Conservation (phyloP, 495 filamentous ascomycete species). For the Rostrohypoxylon terebratum region DNA sequence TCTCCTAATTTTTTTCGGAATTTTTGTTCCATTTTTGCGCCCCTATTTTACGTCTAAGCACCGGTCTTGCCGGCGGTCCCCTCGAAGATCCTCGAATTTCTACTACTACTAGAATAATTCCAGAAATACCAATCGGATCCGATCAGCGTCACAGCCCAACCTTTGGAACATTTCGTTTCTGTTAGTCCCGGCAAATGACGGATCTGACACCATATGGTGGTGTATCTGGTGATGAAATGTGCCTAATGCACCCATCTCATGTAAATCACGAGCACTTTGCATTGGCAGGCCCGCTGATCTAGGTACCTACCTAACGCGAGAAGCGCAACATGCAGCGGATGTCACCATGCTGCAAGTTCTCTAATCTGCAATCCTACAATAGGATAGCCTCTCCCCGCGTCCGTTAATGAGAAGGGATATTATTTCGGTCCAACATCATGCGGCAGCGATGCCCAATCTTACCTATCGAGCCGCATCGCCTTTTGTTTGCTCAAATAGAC, state of each 20-base stretch:
- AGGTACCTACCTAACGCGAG: slow-evolving; percentile 30
- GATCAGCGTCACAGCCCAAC: slow-evolving; percentile 37
- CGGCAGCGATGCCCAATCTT: slow-evolving; percentile 31
- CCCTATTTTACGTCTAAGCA: slow-evolving; percentile 9
- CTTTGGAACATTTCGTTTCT: slow-evolving; percentile 28
- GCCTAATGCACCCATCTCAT: slow-evolving; percentile 42
- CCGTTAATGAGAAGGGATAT: slow-evolving; percentile 21
- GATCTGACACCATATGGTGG: slow-evolving; percentile 29
- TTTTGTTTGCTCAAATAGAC: slow-evolving; percentile 25
- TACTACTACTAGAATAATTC: slow-evolving; percentile 42
- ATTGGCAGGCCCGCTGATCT: slow-evolving; percentile 40
- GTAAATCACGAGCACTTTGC: slow-evolving; percentile 43
- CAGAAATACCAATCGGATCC: slow-evolving; percentile 44
- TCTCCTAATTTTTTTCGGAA: not conserved
- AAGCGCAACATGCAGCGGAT: slow-evolving; percentile 46
- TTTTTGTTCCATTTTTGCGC: not conserved
- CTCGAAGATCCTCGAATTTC: slow-evolving; percentile 3
- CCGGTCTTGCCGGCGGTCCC: not conserved
- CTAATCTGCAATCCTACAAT: slow-evolving; percentile 37
- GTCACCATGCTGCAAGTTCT: slow-evolving; percentile 37
- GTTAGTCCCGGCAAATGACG: slow-evolving; percentile 39
- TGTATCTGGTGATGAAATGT: slow-evolving; percentile 40
- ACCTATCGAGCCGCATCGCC: slow-evolving; percentile 31
- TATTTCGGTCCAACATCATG: slow-evolving; percentile 37
- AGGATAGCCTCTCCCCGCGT: slow-evolving; percentile 24